phyloP scores from a whole-genome alignment of 305 asterid genomes.

The Fraxinus velutina region DNA sequence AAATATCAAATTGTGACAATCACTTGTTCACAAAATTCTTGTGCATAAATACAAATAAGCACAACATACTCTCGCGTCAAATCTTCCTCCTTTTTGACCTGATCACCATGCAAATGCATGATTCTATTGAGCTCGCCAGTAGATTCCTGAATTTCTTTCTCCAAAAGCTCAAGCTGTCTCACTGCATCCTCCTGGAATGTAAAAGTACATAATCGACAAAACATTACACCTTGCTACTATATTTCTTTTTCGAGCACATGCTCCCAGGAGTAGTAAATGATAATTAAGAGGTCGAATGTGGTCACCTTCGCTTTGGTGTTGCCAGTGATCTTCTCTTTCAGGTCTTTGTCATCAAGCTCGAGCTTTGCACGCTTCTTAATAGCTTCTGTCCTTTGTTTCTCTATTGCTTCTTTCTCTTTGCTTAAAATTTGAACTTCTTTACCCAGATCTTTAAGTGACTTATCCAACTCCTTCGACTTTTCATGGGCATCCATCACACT shows the following conservation, averaged over 20 bases:
- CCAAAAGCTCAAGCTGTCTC: slow-evolving; percentile 69
- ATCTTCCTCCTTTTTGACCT: slow-evolving; percentile 75
- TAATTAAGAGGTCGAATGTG: slow-evolving; percentile 15
- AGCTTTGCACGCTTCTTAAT: slow-evolving; percentile 82
- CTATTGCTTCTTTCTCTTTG: slow-evolving; percentile 82
- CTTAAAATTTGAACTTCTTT: slow-evolving; percentile 75
- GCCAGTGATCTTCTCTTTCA: slow-evolving; percentile 69
- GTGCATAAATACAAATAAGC: slow-evolving; percentile 1
- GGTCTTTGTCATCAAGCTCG: slow-evolving; percentile 86
- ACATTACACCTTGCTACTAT: slow-evolving; percentile 10
- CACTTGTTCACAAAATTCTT: slow-evolving; percentile 2
- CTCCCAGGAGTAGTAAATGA: slow-evolving; percentile 7
- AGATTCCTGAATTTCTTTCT: slow-evolving; percentile 72
- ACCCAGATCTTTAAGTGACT: slow-evolving; percentile 61
- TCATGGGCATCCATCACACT: slow-evolving; percentile 73
- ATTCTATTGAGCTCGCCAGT: slow-evolving; percentile 56
- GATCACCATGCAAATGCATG: slow-evolving; percentile 58
- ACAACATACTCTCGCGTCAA: slow-evolving; percentile 75
- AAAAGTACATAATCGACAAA: slow-evolving; percentile 28
- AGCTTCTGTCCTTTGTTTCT: slow-evolving; percentile 82
- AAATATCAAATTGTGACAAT: slow-evolving; percentile 17
- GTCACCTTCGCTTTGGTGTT: slow-evolving; percentile 75
- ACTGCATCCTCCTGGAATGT: slow-evolving; percentile 76
- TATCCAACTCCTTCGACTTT: slow-evolving; percentile 78
- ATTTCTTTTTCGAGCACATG: slow-evolving; percentile 10